Evolutionary conservation across 805 yeast genomes (phyloP).

Genomic region (Kurtzmaniella fragi): DNA sequence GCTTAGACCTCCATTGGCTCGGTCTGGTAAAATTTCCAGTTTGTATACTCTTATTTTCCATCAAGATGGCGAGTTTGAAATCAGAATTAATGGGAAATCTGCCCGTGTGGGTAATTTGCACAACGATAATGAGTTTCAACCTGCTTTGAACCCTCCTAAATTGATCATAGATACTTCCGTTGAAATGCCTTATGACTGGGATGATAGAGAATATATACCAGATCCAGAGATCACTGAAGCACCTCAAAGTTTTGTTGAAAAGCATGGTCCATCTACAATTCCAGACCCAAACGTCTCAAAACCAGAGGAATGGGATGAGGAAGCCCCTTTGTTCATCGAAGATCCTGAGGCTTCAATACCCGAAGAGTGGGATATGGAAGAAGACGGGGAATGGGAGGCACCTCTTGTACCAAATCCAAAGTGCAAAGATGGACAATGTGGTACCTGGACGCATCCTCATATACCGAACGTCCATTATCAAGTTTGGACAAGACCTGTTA

Average conservation of each 20-base stretch:
- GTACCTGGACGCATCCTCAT: constrained; percentile 68
- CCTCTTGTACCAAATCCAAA: constrained; percentile 70
- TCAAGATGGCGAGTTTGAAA: constrained; percentile 65
- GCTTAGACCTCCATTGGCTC: constrained; percentile 61
- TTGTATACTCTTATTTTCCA: constrained; percentile 74
- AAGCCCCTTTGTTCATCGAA: constrained; percentile 48
- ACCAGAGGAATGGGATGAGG: constrained; percentile 81
- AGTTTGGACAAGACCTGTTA: constrained; percentile 65
- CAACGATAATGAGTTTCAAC: constrained; percentile 48
- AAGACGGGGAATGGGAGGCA: constrained; percentile 81
- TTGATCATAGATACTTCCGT: constrained; percentile 49
- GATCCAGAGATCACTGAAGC: constrained; percentile 62
- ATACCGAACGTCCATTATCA: constrained; percentile 74
- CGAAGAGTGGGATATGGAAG: constrained; percentile 82
- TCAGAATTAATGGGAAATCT: constrained; percentile 76
- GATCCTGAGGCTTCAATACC: constrained; percentile 71
- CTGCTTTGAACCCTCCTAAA: constrained; percentile 62
- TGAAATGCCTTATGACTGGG: constrained; percentile 78
- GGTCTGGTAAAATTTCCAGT: constrained; percentile 50
- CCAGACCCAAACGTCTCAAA: constrained; percentile 61
- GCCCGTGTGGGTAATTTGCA: constrained; percentile 66
- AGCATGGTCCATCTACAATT: constrained; percentile 51
- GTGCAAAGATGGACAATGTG: constrained; percentile 73
- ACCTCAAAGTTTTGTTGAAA: constrained; percentile 85
- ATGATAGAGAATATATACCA: constrained; percentile 56